Conservation (phyloP, 108 stramenopile genomes). For the Skeletonema costatum region DNA sequence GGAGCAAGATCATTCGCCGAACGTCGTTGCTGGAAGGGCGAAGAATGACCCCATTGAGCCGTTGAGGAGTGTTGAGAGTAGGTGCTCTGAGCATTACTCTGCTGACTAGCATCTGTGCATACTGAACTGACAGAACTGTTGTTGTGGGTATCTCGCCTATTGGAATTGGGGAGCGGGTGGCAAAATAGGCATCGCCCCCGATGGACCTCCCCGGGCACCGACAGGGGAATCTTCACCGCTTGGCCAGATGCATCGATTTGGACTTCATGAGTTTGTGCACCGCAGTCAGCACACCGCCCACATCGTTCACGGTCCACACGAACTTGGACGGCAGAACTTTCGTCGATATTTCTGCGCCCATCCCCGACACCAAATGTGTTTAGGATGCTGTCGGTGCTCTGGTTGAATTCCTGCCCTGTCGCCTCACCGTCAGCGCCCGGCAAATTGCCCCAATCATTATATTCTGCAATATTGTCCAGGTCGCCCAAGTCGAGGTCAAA, state of each 20-base stretch:
- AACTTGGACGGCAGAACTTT: constrained; percentile 14
- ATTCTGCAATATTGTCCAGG: constrained; percentile 23
- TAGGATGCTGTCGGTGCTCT: constrained; percentile 4
- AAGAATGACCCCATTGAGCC: constrained; percentile 15
- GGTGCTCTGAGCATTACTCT: constrained; percentile 18
- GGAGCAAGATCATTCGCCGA: background rate
- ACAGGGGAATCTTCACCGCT: constrained; percentile 45
- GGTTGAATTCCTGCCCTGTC: constrained; percentile 8
- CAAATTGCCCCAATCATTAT: constrained; percentile 32
- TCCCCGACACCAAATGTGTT: background rate
- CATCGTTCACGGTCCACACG: constrained; percentile 48
- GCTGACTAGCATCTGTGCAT: constrained; percentile 24
- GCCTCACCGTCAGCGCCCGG: background rate
- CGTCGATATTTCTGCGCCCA: background rate
- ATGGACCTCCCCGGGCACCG: constrained; percentile 56
- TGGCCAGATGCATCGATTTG: constrained; percentile 28
- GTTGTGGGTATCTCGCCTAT: background rate
- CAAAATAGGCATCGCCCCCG: constrained; percentile 62
- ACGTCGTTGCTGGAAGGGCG: constrained; percentile 13
- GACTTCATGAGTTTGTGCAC: constrained; percentile 53
- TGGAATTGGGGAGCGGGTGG: constrained; percentile 44
- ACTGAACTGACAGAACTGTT: constrained; percentile 24
- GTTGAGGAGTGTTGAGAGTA: constrained; percentile 44
- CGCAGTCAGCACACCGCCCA: constrained; percentile 54
- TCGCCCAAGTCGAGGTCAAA: constrained; percentile 22